phyloP scores from a whole-genome alignment of 2,329 filamentous ascomycete genomes.

The Fusarium nodosum region DNA sequence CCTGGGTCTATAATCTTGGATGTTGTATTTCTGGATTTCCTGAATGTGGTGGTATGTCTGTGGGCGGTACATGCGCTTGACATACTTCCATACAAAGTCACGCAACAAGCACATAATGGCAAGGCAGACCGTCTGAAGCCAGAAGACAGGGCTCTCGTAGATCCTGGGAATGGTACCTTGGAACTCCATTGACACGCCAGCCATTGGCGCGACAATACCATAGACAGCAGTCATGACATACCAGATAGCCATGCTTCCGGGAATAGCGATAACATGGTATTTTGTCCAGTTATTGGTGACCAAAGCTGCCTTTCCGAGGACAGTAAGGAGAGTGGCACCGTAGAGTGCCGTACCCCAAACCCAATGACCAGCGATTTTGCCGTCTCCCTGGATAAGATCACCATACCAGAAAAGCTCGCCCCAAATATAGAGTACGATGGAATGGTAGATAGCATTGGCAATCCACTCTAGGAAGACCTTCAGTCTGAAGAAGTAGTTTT shows the following conservation, averaged over 20 bases:
- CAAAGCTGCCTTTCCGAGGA: slow-evolving; percentile 92
- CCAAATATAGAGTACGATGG: slow-evolving; percentile 89
- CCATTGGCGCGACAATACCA: slow-evolving; percentile 84
- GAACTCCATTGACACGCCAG: slow-evolving; percentile 86
- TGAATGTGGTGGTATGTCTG: slow-evolving; percentile 98
- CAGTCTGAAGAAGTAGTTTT: slow-evolving; percentile 92
- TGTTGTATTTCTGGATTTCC: slow-evolving; percentile 99
- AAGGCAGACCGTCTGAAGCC: slow-evolving; percentile 87
- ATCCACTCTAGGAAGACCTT: slow-evolving; percentile 96
- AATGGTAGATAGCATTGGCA: slow-evolving; percentile 94
- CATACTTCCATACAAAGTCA: slow-evolving; percentile 97
- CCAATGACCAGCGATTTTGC: slow-evolving; percentile 91
- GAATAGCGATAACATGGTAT: slow-evolving; percentile 95
- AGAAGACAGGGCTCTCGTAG: slow-evolving; percentile 87
- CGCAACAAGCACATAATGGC: slow-evolving; percentile 85
- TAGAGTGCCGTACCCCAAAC: slow-evolving; percentile 98
- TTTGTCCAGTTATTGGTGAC: slow-evolving; percentile 99
- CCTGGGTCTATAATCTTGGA: slow-evolving; percentile 97
- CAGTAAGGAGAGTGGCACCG: slow-evolving; percentile 91
- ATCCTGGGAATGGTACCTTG: slow-evolving; percentile 84
- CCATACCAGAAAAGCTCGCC: slow-evolving; percentile 84
- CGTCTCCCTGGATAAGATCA: slow-evolving; percentile 83
- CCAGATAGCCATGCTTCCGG: slow-evolving; percentile 93
- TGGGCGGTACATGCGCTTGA: slow-evolving; percentile 96
- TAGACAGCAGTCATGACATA: slow-evolving; percentile 90